Evolutionary conservation across 352 stramenopile species (phyloP).

Genomic region (Pythium phragmiticola): DNA sequence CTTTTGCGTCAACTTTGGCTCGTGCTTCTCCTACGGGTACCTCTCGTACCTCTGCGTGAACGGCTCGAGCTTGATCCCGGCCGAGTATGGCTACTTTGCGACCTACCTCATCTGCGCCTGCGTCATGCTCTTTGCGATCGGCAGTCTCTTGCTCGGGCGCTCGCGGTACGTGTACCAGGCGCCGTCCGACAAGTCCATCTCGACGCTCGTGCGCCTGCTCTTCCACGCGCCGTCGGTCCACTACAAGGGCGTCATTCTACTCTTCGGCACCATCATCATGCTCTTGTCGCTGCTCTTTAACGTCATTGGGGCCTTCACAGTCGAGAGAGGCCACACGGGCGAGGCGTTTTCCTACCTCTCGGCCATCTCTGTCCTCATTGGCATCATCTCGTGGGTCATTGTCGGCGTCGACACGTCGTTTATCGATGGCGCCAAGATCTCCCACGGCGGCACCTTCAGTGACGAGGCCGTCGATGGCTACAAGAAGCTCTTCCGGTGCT

Average conservation of each 20-base stretch:
- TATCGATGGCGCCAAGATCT: constrained; percentile 84
- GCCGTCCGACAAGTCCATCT: constrained; percentile 43
- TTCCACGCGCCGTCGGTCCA: constrained; percentile 28
- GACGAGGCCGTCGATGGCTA: constrained; percentile 83
- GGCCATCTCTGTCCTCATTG: constrained; percentile 38
- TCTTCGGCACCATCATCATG: constrained; percentile 41
- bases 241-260: constrained; percentile 56
- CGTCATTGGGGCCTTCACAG: constrained; percentile 50
- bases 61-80: constrained; percentile 64
- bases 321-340: constrained; percentile 35
- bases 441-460: constrained; percentile 73
- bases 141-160: constrained; percentile 55
- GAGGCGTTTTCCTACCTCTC: constrained; percentile 55
- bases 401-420: constrained; percentile 77
- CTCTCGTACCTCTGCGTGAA: constrained; percentile 88
- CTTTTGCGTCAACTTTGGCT: constrained; percentile 89
- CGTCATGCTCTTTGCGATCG: constrained; percentile 78
- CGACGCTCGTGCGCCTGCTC: constrained; percentile 42
- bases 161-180: constrained; percentile 72
- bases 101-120: constrained; percentile 80
- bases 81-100: constrained; percentile 88
- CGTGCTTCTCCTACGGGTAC: constrained; percentile 91
- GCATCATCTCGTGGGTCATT: constrained; percentile 81
- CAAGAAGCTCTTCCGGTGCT: constrained; percentile 80
- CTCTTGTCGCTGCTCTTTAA: constrained; percentile 49